Evolutionary conservation across 345 rosid species (phyloP).

Genomic region (rapeseed (Brassica napus)): DNA sequence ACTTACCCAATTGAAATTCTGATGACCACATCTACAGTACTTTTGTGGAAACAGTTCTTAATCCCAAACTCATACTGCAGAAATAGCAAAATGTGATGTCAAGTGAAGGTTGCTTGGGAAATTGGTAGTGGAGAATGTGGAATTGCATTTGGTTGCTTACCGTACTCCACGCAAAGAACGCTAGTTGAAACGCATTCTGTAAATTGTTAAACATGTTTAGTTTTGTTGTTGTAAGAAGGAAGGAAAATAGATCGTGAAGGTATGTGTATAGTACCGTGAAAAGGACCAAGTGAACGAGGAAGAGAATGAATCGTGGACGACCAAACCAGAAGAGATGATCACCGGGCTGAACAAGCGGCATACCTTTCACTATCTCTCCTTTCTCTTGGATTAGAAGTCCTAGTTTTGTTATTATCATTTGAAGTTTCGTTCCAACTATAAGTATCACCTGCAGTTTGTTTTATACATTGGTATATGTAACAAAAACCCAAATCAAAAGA

Average conservation of each 20-base stretch:
- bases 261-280: conserved; percentile 63
- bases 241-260: neutral
- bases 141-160: conserved; percentile 45
- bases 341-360: conserved; percentile 77
- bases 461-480: neutral
- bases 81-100: neutral
- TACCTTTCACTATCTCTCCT: conserved; percentile 79
- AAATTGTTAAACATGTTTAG: neutral
- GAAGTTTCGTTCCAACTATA: conserved; percentile 83
- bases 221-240: neutral
- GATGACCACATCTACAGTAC: conserved; percentile 53
- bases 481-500: neutral
- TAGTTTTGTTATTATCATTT: conserved; percentile 85
- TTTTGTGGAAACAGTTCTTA: conserved; percentile 66
- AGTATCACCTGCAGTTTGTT: conserved; percentile 61
- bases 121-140: neutral
- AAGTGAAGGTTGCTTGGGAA: neutral
- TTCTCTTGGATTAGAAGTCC: conserved; percentile 73
- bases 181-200: conserved; percentile 91
- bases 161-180: conserved; percentile 81
- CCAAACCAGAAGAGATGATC: conserved; percentile 95
- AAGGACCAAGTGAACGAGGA: conserved; percentile 80
- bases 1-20: conserved; percentile 78
- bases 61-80: conserved; percentile 62
- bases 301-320: conserved; percentile 72